These are phyloP conservation scores for Pseudocercospora vitis DNA, from an alignment of 2,329 filamentous ascomycete species.

Conservation along the genomic window DNA sequence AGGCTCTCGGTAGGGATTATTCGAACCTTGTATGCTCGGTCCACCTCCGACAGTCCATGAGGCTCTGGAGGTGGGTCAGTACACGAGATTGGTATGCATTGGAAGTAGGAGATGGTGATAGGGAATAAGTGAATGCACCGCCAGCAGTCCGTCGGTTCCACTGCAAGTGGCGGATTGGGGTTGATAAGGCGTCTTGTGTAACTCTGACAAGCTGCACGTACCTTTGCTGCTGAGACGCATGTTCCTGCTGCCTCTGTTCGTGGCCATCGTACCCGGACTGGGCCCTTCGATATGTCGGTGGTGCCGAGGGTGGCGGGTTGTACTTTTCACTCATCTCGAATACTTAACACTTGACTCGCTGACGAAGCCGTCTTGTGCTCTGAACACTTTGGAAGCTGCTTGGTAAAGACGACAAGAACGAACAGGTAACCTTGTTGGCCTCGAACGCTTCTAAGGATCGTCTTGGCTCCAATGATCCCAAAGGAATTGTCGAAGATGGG, in stretches of 20 bases:
- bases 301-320: constrained; percentile 23
- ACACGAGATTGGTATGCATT: neutral
- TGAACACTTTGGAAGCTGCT: constrained; percentile 14
- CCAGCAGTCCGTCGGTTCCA: too few relatives aligned
- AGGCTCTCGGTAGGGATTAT: constrained; percentile 26
- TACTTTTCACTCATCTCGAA: constrained; percentile 22
- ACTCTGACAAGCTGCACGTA: neutral
- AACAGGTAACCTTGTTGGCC: constrained; percentile 6
- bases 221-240: constrained; percentile 12
- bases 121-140: neutral
- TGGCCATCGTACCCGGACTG: constrained; percentile 16
- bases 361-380: constrained; percentile 20
- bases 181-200: neutral
- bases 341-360: constrained; percentile 4
- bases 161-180: too few relatives aligned
- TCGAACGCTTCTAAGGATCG: constrained; percentile 9
- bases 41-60: constrained; percentile 25
- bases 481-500: constrained; percentile 19
- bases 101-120: neutral
- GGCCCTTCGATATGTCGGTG: constrained; percentile 23
- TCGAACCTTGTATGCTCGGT: constrained; percentile 19
- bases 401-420: too few relatives aligned
- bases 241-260: constrained; percentile 14
- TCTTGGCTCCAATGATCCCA: constrained; percentile 9
- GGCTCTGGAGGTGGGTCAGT: constrained; percentile 5